These are phyloP conservation scores for Chlamydomonas applanata DNA, from an alignment of 139 green algal genomes.

Conservation along the genomic window DNA sequence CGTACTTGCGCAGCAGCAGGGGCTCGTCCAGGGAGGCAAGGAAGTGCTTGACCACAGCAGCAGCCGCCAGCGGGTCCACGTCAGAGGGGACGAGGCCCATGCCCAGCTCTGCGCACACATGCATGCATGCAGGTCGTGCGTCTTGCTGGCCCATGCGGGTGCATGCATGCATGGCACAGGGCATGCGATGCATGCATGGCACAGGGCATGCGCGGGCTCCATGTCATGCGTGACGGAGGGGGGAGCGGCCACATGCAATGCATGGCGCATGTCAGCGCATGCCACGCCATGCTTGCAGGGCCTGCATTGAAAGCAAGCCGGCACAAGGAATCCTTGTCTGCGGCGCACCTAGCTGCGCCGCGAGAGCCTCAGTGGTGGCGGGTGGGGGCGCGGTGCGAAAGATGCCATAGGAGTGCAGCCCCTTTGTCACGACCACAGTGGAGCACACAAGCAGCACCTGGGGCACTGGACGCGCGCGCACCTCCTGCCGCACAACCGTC, in stretches of 20 bases:
- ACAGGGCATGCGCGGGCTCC: background rate
- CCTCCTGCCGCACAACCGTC: background rate
- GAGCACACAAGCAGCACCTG: constrained; percentile 5
- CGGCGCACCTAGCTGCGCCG: too few relatives aligned
- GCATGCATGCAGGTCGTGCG: too few relatives aligned
- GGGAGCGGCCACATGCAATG: background rate
- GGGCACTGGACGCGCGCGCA: background rate
- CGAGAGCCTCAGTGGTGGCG: too few relatives aligned
- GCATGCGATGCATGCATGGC: too few relatives aligned
- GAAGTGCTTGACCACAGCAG: constrained; percentile 1
- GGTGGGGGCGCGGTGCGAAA: too few relatives aligned
- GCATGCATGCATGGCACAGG: too few relatives aligned
- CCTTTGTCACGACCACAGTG: background rate
- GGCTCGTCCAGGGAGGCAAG: constrained; percentile 9
- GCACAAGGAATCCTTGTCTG: too few relatives aligned
- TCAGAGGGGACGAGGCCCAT: background rate
- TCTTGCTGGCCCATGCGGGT: too few relatives aligned
- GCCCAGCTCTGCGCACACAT: background rate
- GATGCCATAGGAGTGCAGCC: too few relatives aligned
- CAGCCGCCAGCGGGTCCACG: background rate
- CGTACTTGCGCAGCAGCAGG: background rate
- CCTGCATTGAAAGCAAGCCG: too few relatives aligned
- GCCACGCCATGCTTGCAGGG: background rate
- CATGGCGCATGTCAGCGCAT: background rate
- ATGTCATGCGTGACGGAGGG: background rate